Evolutionary conservation across 169 alveolate genomes (phyloP).

Genomic region (Perkinsus marinus): DNA sequence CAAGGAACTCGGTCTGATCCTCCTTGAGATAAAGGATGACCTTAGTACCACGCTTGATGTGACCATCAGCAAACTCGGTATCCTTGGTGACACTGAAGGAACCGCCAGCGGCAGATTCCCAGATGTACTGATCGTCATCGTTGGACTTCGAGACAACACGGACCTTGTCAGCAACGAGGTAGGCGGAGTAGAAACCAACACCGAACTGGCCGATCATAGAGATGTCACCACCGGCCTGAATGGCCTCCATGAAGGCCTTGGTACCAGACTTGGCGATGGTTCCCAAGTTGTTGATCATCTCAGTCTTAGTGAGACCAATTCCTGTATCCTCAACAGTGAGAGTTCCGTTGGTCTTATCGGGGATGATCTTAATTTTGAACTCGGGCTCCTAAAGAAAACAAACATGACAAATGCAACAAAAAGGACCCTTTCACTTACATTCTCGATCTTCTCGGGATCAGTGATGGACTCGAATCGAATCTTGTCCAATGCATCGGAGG

Average conservation of each 20-base stretch:
- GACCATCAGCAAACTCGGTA: conserved; percentile 45
- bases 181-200: conserved; percentile 98
- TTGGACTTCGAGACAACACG: conserved; percentile 87
- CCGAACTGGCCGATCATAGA: conserved; percentile 99
- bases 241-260: conserved; percentile 97
- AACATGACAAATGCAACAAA: not conserved
- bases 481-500: conserved; percentile 98
- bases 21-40: conserved; percentile 89
- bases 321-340: conserved; percentile 95
- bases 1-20: conserved; percentile 88
- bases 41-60: conserved; percentile 86
- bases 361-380: conserved; percentile 81
- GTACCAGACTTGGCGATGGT: conserved; percentile 98
- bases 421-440: too few species aligned
- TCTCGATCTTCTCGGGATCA: conserved; percentile 79
- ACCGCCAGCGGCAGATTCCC: conserved; percentile 98
- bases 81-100: conserved; percentile 89
- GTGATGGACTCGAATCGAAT: conserved; percentile 92
- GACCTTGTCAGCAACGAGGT: conserved; percentile 95
- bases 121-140: conserved; percentile 89
- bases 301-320: conserved; percentile 97
- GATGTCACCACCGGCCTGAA: conserved; percentile 93
- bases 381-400: conserved; percentile 66
- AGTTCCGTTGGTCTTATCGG: conserved; percentile 90
- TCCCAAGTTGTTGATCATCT: conserved; percentile 89